A percentile compares a stretch with the other conserved stretches of the same genome.
These are phyloP conservation scores for Cladophialophora bantiana DNA, from an alignment of 2,329 filamentous ascomycete species.

Conservation along the genomic window DNA sequence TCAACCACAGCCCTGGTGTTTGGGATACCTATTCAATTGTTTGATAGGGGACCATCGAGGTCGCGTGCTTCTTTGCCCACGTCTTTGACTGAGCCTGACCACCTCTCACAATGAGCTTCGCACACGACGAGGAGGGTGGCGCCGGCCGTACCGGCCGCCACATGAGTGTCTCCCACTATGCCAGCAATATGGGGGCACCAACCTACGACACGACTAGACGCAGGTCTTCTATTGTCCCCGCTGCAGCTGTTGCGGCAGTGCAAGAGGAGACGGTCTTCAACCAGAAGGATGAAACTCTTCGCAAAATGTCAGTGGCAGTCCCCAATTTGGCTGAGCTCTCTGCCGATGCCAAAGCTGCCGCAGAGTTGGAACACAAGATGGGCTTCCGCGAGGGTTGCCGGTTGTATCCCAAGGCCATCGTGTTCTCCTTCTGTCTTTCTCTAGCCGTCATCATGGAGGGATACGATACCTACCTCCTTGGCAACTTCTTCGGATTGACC, in stretches of 20 bases:
- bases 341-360: conserved; percentile 38
- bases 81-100: background rate
- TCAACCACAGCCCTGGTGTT: background rate
- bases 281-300: conserved; percentile 40
- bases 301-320: conserved; percentile 41
- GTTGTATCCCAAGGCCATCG: conserved; percentile 74
- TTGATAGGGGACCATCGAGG: background rate
- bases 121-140: conserved; percentile 37
- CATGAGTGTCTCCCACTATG: conserved; percentile 39
- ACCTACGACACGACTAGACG: conserved; percentile 36
- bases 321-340: conserved; percentile 40
- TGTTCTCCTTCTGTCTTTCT: conserved; percentile 38
- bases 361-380: conserved; percentile 38
- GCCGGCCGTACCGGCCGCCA: conserved; percentile 35
- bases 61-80: background rate
- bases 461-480: conserved; percentile 42
- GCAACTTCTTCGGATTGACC: conserved; percentile 40
- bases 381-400: conserved; percentile 71
- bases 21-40: background rate
- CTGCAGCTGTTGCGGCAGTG: conserved; percentile 29
- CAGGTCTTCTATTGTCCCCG: conserved; percentile 40
- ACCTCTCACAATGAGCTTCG: conserved; percentile 33
- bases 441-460: conserved; percentile 42
- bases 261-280: conserved; percentile 38
- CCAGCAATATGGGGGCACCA: conserved; percentile 33